Percentiles rank a stretch among this genome's conserved stretches.
phyloP scores from a whole-genome alignment of 345 rosid species.

The Anacardium occidentale region DNA sequence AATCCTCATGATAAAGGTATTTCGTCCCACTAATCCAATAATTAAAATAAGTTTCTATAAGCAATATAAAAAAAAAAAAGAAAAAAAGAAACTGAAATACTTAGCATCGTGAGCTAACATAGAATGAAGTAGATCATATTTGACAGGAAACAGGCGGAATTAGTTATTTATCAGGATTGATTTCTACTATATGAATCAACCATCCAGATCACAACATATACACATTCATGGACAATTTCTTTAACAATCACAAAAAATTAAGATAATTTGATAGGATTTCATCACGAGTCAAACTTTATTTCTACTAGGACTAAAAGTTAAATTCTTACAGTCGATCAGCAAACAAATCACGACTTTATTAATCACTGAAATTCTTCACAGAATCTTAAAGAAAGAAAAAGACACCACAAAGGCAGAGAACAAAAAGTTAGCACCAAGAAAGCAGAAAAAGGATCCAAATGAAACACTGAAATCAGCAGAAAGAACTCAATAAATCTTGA shows the following conservation, averaged over 20 bases:
- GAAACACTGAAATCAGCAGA: neutral
- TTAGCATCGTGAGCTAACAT: neutral
- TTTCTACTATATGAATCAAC: neutral
- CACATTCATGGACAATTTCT: neutral
- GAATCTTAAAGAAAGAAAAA: neutral
- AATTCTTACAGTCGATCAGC: neutral
- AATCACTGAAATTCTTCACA: neutral
- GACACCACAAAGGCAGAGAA: neutral
- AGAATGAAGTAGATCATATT: neutral
- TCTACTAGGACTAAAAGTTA: neutral
- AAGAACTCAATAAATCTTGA: neutral
- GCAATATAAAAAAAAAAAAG: too few relatives aligned
- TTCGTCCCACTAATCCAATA: neutral
- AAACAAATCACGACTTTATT: neutral
- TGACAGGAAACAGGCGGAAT: neutral
- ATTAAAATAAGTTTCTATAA: neutral
- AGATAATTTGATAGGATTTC: neutral
- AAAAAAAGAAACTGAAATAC: neutral
- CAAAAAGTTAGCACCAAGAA: neutral
- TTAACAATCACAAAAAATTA: neutral
- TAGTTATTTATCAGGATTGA: too few relatives aligned
- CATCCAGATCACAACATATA: neutral
- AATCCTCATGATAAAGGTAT: too few relatives aligned
- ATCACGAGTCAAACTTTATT: neutral
- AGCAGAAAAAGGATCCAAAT: neutral